Conservation (phyloP, 1,284 basidiomycete species). For the Malassezia pachydermatis region DNA sequence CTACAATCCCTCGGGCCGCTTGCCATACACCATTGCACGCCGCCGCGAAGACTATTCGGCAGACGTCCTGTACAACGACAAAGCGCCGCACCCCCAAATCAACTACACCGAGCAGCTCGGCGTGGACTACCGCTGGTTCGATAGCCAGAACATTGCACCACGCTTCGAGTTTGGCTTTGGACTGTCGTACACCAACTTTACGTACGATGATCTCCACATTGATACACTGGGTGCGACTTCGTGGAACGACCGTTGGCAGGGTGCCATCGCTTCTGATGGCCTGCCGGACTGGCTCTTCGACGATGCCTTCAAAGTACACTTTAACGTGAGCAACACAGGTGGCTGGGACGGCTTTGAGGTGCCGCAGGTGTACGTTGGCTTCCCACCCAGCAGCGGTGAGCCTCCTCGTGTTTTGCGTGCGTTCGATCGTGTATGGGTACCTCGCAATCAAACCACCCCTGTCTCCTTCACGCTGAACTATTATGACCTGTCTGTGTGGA, state of each 20-base stretch:
- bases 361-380: conserved; percentile 34
- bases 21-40: conserved; percentile 39
- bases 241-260: conserved; percentile 24
- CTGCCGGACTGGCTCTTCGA: conserved; percentile 35
- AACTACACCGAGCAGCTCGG: conserved; percentile 34
- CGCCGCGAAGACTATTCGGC: conserved; percentile 19
- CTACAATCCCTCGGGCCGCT: conserved; percentile 31
- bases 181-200: conserved; percentile 36
- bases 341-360: conserved; percentile 32
- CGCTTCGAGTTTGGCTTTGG: conserved; percentile 35
- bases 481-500: conserved; percentile 33
- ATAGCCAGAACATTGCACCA: conserved; percentile 27
- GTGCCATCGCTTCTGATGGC: conserved; percentile 17
- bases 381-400: conserved; percentile 28
- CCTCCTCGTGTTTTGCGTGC: conserved; percentile 34
- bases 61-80: conserved; percentile 28
- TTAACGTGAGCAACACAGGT: conserved; percentile 31
- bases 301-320: conserved; percentile 25
- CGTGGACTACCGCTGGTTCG: conserved; percentile 35
- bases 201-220: conserved; percentile 21
- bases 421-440: conserved; percentile 29
- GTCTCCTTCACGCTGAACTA: conserved; percentile 25
- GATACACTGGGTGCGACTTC: conserved; percentile 13
- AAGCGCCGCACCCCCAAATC: conserved; percentile 29
- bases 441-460: conserved; percentile 17